Evolutionary conservation across 176 grass and related monocot genomes (phyloP).

Genomic region (Echinochloa phyllopogon): DNA sequence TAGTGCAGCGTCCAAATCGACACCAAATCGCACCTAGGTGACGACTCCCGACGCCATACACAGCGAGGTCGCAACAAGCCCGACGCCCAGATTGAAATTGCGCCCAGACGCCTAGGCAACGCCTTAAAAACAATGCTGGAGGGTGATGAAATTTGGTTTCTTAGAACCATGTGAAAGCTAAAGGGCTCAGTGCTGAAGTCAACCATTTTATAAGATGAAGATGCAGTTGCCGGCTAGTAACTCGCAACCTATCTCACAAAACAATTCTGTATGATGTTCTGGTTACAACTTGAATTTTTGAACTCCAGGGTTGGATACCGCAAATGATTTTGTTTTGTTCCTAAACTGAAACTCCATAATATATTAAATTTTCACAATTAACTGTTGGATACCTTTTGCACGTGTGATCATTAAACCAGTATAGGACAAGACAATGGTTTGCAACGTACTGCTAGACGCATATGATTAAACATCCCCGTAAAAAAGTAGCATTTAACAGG

Average conservation of each 20-base stretch:
- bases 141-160: not conserved
- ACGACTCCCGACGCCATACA: too few relatives aligned
- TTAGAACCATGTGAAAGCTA: not conserved
- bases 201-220: not conserved
- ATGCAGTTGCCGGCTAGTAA: not conserved
- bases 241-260: not conserved
- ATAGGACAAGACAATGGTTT: conserved; percentile 26
- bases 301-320: not conserved
- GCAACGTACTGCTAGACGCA: not conserved
- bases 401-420: conserved; percentile 1
- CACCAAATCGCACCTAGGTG: too few relatives aligned
- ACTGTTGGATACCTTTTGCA: not conserved
- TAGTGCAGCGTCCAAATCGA: too few relatives aligned
- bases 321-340: not conserved
- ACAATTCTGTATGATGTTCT: not conserved
- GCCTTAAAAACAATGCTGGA: too few relatives aligned
- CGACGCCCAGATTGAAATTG: too few relatives aligned
- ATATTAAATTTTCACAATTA: not conserved
- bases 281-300: conserved; percentile 17
- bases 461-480: conserved; percentile 2
- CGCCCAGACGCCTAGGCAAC: too few relatives aligned
- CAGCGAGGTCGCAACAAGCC: too few relatives aligned
- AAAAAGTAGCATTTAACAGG: conserved; percentile 14
- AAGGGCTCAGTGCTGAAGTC: not conserved
- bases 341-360: not conserved